Evolutionary conservation across 495 filamentous ascomycete species (phyloP).

Genomic region (Trichocladium uniseriatum): DNA sequence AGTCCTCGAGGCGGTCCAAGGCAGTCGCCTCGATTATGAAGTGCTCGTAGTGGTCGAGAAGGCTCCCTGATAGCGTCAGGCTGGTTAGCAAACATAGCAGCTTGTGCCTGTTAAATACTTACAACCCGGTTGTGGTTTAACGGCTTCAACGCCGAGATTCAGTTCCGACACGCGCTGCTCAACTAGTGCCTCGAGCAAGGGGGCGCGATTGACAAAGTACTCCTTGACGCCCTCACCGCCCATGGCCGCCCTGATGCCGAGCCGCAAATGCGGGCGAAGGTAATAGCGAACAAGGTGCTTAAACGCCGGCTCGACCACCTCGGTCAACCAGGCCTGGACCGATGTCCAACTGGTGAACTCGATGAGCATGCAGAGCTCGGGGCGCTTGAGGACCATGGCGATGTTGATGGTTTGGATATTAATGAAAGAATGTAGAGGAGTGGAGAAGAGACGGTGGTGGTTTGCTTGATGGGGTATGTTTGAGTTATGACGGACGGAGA

Average conservation of each 20-base stretch:
- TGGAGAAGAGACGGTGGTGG: no score
- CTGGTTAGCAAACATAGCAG: no score
- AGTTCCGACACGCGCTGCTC: not conserved
- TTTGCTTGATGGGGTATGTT: no score
- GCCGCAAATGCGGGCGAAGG: not conserved
- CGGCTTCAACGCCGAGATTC: no score
- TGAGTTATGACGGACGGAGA: no score
- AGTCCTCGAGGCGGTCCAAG: not conserved
- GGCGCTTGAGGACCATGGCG: not conserved
- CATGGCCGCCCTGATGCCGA: not conserved
- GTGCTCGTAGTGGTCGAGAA: not conserved
- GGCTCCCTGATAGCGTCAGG: not conserved
- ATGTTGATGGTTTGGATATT: not conserved
- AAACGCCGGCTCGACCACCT: not conserved
- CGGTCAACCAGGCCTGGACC: not conserved
- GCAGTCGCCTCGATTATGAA: slow-evolving; percentile 1
- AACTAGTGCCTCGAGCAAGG: not conserved
- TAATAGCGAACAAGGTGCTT: not conserved
- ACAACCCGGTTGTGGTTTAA: no score
- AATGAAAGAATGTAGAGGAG: not conserved
- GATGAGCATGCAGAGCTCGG: not conserved
- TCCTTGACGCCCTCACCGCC: not conserved
- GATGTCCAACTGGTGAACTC: slow-evolving; percentile 3
- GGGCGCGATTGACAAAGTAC: not conserved
- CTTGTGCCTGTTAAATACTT: no score